Evolutionary conservation across 805 yeast genomes (phyloP).

Genomic region (Starmera caribaea): DNA sequence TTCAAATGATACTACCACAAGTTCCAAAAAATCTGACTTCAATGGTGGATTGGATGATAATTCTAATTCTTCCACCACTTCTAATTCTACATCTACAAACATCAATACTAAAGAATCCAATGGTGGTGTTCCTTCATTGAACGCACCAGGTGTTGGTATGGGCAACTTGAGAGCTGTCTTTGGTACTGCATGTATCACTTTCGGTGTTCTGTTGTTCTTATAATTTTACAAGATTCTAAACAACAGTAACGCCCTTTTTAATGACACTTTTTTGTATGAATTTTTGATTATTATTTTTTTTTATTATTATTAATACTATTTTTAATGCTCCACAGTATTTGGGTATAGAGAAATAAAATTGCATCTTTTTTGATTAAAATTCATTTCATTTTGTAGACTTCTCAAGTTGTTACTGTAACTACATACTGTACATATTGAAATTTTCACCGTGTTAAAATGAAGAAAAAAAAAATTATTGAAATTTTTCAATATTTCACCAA

Average conservation of each 20-base stretch:
- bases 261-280: not conserved
- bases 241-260: not conserved
- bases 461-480: too few relatives aligned
- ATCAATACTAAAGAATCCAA: constrained; percentile 5
- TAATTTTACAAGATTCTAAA: not conserved
- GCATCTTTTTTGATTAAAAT: too few relatives aligned
- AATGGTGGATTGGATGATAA: constrained; percentile 6
- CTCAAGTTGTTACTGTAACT: too few relatives aligned
- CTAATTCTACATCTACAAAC: constrained; percentile 11
- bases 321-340: not conserved
- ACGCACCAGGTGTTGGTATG: constrained; percentile 1
- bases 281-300: not conserved
- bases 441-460: too few relatives aligned
- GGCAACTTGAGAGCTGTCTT: constrained; percentile 3
- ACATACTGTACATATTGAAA: too few relatives aligned
- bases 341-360: not conserved
- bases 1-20: constrained; percentile 5
- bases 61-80: constrained; percentile 8
- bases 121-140: constrained; percentile 1
- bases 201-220: constrained; percentile 1
- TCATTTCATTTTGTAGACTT: too few relatives aligned
- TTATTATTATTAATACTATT: too few relatives aligned
- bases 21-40: constrained; percentile 2
- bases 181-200: constrained; percentile 2
- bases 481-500: not conserved